Conservation (phyloP, 495 filamentous ascomycete genomes). For the Amniculicola lignicola region DNA sequence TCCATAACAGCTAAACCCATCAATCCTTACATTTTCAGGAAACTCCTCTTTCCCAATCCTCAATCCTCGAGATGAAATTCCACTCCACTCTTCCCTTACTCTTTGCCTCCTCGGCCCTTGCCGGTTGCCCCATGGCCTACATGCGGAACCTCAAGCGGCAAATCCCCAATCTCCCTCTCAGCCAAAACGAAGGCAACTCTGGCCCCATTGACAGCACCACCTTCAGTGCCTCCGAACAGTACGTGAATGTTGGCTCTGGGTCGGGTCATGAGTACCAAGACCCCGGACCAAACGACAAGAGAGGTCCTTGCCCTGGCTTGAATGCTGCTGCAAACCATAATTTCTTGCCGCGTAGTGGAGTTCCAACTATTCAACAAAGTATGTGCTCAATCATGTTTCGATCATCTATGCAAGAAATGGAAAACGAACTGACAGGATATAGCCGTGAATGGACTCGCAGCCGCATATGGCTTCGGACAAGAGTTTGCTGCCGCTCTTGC, state of each 20-base stretch:
- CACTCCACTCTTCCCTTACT: background rate
- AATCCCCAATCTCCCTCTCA: conserved; percentile 2
- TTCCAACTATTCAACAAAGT: conserved; percentile 2
- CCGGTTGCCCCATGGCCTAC: background rate
- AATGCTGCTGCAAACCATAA: conserved; percentile 34
- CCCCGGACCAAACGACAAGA: conserved; percentile 3
- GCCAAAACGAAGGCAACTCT: conserved; percentile 13
- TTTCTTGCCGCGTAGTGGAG: conserved; percentile 28
- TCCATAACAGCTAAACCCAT: no score
- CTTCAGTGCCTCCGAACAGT: conserved; percentile 7
- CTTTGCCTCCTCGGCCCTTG: background rate
- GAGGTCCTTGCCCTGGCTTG: conserved; percentile 33
- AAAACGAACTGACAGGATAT: background rate
- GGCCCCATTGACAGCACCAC: conserved; percentile 7
- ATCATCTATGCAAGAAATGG: background rate
- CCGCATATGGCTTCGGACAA: conserved; percentile 4
- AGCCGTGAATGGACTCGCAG: conserved; percentile 3
- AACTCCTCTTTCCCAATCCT: no score
- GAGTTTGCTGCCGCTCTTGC: conserved; percentile 9
- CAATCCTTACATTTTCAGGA: no score
- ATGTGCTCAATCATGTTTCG: background rate
- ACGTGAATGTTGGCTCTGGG: conserved; percentile 5
- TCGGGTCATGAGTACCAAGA: background rate
- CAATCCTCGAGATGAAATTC: background rate
- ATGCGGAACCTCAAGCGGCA: background rate